Base-by-base conservation (phyloP, 1,139 yeast species). In the Hemisphaericaspora xylanilytica region DNA sequence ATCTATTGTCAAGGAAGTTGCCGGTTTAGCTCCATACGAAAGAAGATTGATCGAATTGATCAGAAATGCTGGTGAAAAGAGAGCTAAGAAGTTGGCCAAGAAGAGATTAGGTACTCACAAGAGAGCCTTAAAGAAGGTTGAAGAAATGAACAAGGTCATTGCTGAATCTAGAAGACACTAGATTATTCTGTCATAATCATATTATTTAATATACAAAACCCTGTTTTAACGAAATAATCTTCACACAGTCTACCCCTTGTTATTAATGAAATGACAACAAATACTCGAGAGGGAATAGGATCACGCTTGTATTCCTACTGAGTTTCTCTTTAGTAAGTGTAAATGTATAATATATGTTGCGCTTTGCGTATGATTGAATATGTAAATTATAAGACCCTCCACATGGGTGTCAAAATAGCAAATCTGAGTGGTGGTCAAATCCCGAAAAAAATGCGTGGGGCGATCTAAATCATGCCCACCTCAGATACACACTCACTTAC, bases 1-100 rank as follows among this genome's bases (percentile, higher is more conserved):
- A 76, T 80, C 83, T 67, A 78, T 94, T 57, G 95, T 92, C 75
- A 84, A 84, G 70, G 99, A 94, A 80, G 97, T 94, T 65, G 80
- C 96, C 58, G 98, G 98, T 70, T 84, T 90, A 70, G 97, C 99
- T 59, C 98, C 99, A 77, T 94, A 94, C 78, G 98, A 94, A 81
- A 90, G 97, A 82, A 90, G 99, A 81, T 84, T 92, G 73, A 85
- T 94, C 67, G 99, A 94, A 79, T 83, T 94, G 79, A 82, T 94
- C 85, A 92, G 98, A 84, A 94, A 94, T 81, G 92, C 97, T 70
- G 96, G 96, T 84, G 99, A 94, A 80, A 94, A 94, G 95, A 94
- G 98, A 81, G 98, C 99, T 62, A 88, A 94, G 87, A 94, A 94
- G 89, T 90, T 94, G 70, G 97, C 97, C 60, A 94, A 94, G 94